Evolutionary conservation across 2,329 filamentous ascomycete genomes (phyloP), one percentile per base, ranked within the genome.

Genomic region (Aspergillus cejpii): DNA sequence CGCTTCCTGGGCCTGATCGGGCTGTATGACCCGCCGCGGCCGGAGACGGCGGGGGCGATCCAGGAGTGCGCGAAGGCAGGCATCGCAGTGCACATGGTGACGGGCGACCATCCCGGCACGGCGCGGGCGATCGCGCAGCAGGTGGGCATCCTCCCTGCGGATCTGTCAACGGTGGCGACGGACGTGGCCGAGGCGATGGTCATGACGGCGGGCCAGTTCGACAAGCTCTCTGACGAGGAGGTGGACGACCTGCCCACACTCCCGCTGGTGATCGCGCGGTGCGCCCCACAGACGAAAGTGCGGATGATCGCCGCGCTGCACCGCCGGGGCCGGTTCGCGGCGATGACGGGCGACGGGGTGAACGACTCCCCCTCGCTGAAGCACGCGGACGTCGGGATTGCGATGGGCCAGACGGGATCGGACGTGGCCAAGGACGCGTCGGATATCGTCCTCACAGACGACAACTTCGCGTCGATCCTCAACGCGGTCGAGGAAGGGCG

Each of bases 331-430:
- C 75, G 77, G 10, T 91, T 85, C 64, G 87, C 84, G 62, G 87
- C 87, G 44, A 92, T 94, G 87, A 94, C 87, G 20, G 88, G 88
- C 54, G 88, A 94, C 52, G 87, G 88, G 44, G 87, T 92, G 51
- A 94, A 94, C 60, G 87, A 94, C 61, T 86, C 85, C 2, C 87
- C 87, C 0, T 89, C 86, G 2, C 73, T 94, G 29, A 87, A 87
- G 52, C 78, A 79, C 19, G 85, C 87, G 5, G 88, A 94, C 61
- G 87, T 94, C 10, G 87, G 86, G 54, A 94, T 92, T 53, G 87
- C 87, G 36, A 94, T 94, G 87, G 87, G 87, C 14, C 69, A 78
- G 64, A 80, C 83, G 3, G 87, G 87, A 1, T 88, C 84, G 5
- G 87, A 94, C 57, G 87, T 94, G 4, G 87, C 88, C 51, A 94